These are phyloP conservation scores for Tuber melanosporum DNA, from an alignment of 495 filamentous ascomycete species.

Conservation along the genomic window DNA sequence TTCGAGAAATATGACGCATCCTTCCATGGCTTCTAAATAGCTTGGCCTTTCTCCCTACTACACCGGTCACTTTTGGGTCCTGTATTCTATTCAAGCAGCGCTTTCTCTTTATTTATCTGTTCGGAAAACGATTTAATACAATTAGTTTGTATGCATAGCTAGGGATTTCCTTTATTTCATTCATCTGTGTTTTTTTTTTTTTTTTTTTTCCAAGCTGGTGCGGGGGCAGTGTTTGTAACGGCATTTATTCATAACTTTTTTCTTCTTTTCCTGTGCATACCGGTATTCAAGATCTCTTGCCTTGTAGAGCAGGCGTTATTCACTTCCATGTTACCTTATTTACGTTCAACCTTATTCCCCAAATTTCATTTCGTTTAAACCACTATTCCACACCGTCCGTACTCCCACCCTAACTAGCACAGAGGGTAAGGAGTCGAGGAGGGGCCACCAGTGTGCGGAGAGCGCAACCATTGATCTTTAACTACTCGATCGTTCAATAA, in stretches of 20 bases:
- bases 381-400: background rate
- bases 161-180: background rate
- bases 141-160: background rate
- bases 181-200: background rate
- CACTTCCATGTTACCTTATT: background rate
- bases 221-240: background rate
- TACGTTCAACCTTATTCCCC: background rate
- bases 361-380: background rate
- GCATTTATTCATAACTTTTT: background rate
- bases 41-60: background rate
- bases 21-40: constrained; percentile 24
- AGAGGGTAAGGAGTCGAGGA: background rate
- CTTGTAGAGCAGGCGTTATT: background rate
- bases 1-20: constrained; percentile 33
- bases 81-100: background rate
- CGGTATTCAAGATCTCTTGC: background rate
- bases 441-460: background rate
- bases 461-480: background rate
- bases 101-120: background rate
- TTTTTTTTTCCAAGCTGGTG: background rate
- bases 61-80: background rate
- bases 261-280: background rate
- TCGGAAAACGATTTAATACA: background rate
- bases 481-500: background rate
- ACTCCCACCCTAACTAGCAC: background rate